phyloP scores from a whole-genome alignment of 2,329 filamentous ascomycete species.

The Harringtonia aguacate region DNA sequence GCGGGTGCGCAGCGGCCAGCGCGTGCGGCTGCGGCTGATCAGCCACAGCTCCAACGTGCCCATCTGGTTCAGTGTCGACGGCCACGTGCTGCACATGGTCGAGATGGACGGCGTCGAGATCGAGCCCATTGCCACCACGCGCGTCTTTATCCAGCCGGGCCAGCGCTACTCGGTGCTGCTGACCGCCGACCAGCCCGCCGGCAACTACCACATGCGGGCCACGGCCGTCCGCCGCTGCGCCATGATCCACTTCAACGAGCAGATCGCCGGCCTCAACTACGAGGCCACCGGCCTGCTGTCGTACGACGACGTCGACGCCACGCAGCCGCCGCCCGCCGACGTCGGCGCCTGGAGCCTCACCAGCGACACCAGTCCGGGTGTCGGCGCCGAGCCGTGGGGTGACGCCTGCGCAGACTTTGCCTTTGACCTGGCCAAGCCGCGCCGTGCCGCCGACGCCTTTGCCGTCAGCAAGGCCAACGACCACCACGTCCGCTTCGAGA shows the following conservation, averaged over 20 bases:
- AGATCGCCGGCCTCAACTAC: slow-evolving; percentile 17
- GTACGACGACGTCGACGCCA: slow-evolving; percentile 16
- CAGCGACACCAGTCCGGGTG: slow-evolving; percentile 17
- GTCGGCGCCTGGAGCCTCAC: slow-evolving; percentile 18
- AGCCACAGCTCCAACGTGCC: slow-evolving; percentile 62
- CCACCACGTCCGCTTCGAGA: slow-evolving; percentile 22
- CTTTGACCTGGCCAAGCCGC: slow-evolving; percentile 21
- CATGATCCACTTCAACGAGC: not conserved
- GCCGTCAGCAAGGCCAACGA: slow-evolving; percentile 19
- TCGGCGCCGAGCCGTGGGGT: slow-evolving; percentile 19
- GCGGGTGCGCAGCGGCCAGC: not conserved
- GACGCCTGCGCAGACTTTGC: slow-evolving; percentile 20
- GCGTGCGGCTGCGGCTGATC: slow-evolving; percentile 48
- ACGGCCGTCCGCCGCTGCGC: not conserved
- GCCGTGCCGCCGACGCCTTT: slow-evolving; percentile 18
- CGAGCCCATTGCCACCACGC: slow-evolving; percentile 29
- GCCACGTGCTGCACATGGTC: slow-evolving; percentile 46
- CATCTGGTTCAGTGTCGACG: slow-evolving; percentile 61
- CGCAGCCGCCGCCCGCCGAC: slow-evolving; percentile 10
- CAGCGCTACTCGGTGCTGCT: slow-evolving; percentile 28
- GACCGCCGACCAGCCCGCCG: slow-evolving; percentile 18
- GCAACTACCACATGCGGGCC: slow-evolving; percentile 25
- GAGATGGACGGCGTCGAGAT: slow-evolving; percentile 62
- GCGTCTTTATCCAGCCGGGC: slow-evolving; percentile 27
- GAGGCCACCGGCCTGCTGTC: slow-evolving; percentile 19